Percentiles rank a stretch among this genome's conserved stretches.
Evolutionary conservation across 768 basidiomycete genomes (phyloP).

Genomic region (Mycena polygramma): DNA sequence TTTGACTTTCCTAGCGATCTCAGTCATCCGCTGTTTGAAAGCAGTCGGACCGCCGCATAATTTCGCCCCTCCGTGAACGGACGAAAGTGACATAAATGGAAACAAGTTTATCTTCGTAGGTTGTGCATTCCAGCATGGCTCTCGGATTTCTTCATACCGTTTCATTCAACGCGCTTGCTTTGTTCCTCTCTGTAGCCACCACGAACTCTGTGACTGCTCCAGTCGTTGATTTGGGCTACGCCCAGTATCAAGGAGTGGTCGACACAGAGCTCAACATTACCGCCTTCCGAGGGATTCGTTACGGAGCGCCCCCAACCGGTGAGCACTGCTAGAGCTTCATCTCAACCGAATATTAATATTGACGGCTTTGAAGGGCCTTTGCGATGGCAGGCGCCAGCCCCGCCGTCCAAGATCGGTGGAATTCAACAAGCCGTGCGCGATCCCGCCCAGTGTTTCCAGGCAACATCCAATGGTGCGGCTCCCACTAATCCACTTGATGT

Average conservation of each 20-base stretch:
- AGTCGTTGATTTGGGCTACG: slow-evolving; percentile 43
- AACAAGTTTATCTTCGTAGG: too few relatives aligned
- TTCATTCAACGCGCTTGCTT: neutral
- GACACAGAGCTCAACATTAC: slow-evolving; percentile 37
- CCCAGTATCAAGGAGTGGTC: slow-evolving; percentile 42
- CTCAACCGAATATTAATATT: neutral
- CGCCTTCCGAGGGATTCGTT: slow-evolving; percentile 45
- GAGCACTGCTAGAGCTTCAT: neutral
- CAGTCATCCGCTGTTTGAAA: too few relatives aligned
- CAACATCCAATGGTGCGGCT: neutral
- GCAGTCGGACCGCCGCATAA: too few relatives aligned
- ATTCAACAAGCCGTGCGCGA: slow-evolving; percentile 17
- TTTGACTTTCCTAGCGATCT: too few relatives aligned
- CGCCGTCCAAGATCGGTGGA: slow-evolving; percentile 14
- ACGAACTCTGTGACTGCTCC: slow-evolving; percentile 14
- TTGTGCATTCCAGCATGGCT: neutral
- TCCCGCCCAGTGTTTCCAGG: slow-evolving; percentile 25
- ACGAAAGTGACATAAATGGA: too few relatives aligned
- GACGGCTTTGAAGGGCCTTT: slow-evolving; percentile 13
- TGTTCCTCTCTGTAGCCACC: neutral
- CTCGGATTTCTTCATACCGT: neutral
- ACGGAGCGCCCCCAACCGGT: slow-evolving; percentile 51
- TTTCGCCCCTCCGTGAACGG: too few relatives aligned
- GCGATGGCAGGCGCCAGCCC: slow-evolving; percentile 19
- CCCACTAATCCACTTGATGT: slow-evolving; percentile 2